Evolutionary conservation across 768 basidiomycete genomes (phyloP), one percentile per base, ranked within the genome.

Genomic region (Candolleomyces efflorescens): DNA sequence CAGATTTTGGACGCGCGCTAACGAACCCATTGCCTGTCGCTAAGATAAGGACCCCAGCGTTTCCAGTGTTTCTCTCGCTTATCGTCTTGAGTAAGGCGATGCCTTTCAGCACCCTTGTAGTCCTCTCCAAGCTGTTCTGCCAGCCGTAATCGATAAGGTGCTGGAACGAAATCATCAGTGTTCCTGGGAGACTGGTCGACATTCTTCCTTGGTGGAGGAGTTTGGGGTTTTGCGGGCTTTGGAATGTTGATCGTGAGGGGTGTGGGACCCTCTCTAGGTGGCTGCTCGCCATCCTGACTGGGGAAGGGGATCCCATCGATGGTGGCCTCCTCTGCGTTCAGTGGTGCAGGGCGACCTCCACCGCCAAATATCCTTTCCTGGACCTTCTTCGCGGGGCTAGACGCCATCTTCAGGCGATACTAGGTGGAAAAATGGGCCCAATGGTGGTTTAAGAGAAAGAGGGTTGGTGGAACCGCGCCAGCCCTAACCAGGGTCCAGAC

Each of bases 31-130:
- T 98, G 97, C 58, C 97, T 82, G 73, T 99, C 97, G 58, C 88
- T 89, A 53, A 99, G 82, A 76, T 99, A 99, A 15, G 97, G 97
- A 18, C 97, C 97, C 96, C 96, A 98, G 64, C 92, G 82, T 74
- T 98, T 98, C 97, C 97, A 99, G 71, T 98, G 95, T 51, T 81
- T 81, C 62, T 92, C 86, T 63, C 84, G 87, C 51, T 79, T 77
- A 58, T 82, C 86, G 62, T 94, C 92, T 65, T 98, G 90, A 50
- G 85, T 74, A n/a, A 99, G 82, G 50, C 95, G 84, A 71, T 89
- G 78, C 62, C 84, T 84, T 75, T 99, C 96, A 22, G 83, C 84
- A 12, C 91, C 90, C 52, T 85, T 81, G 69, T 95, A 98, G 36
- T 86, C 76, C 3, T 74, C 64, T 1, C 91, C 91, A 32, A 95